phyloP scores from a whole-genome alignment of 495 filamentous ascomycete genomes.

The Aspergillus funiculosus region DNA sequence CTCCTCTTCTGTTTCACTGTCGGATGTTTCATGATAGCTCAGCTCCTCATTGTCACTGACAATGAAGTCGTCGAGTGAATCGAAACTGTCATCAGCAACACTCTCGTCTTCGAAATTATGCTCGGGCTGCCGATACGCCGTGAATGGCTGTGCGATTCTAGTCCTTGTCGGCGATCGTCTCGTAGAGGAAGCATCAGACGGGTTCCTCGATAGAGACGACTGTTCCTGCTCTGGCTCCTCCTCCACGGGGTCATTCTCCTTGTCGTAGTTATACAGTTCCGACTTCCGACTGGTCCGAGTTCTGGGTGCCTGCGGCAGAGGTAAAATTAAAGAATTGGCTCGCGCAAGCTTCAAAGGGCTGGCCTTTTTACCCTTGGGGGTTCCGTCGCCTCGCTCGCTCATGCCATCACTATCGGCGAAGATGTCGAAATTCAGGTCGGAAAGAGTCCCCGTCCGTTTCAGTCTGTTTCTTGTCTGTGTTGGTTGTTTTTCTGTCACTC shows the following conservation, averaged over 20 bases:
- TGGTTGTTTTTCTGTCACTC: slow-evolving; percentile 6
- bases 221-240: slow-evolving; percentile 18
- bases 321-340: slow-evolving; percentile 35
- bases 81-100: slow-evolving; percentile 27
- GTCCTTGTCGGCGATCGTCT: slow-evolving; percentile 22
- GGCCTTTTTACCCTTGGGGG: slow-evolving; percentile 21
- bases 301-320: slow-evolving; percentile 21
- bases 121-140: slow-evolving; percentile 16
- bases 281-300: slow-evolving; percentile 24
- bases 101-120: slow-evolving; percentile 20
- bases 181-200: slow-evolving; percentile 20
- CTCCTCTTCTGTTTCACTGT: slow-evolving; percentile 30
- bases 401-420: slow-evolving; percentile 28
- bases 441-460: slow-evolving; percentile 15
- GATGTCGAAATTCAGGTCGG: slow-evolving; percentile 27
- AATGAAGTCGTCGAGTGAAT: slow-evolving; percentile 42
- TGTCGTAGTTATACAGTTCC: slow-evolving; percentile 36
- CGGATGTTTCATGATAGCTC: slow-evolving; percentile 36
- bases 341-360: slow-evolving; percentile 28
- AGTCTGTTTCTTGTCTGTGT: slow-evolving; percentile 6
- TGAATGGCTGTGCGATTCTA: slow-evolving; percentile 8
- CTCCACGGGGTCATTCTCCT: slow-evolving; percentile 38
- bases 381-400: slow-evolving; percentile 16
- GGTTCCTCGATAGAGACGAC: slow-evolving; percentile 17
- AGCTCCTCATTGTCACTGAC: slow-evolving; percentile 43